Evolutionary conservation across 2,329 filamentous ascomycete species (phyloP).

Genomic region (Talaromyces sp.): DNA sequence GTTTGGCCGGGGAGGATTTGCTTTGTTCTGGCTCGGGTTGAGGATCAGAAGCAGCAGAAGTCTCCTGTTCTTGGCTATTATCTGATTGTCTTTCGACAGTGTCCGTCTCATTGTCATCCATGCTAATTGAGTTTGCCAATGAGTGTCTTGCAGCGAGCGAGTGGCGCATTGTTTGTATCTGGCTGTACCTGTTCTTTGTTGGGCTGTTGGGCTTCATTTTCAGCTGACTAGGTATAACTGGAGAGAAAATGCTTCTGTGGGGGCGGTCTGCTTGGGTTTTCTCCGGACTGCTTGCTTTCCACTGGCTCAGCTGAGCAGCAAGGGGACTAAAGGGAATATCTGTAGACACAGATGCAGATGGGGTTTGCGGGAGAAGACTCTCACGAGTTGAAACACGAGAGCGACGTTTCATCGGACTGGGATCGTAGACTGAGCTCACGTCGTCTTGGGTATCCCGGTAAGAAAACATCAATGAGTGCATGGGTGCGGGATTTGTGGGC

Average conservation of each 20-base stretch:
- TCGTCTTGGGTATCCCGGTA: constrained; percentile 16
- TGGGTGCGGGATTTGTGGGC: constrained; percentile 7
- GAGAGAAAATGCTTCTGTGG: constrained; percentile 22
- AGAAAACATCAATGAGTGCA: constrained; percentile 7
- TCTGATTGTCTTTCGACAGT: constrained; percentile 11
- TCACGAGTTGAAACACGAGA: constrained; percentile 6
- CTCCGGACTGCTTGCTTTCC: constrained; percentile 57
- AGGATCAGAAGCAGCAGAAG: neutral
- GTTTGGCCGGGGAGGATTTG: neutral
- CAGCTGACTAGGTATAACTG: constrained; percentile 7
- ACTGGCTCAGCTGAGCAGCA: constrained; percentile 55
- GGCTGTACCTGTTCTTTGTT: constrained; percentile 6
- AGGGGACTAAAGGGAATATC: constrained; percentile 58
- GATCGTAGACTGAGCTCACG: constrained; percentile 24
- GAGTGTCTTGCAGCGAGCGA: constrained; percentile 21
- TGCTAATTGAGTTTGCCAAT: constrained; percentile 7
- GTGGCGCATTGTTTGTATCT: constrained; percentile 17
- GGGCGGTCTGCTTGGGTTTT: constrained; percentile 18
- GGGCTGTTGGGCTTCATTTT: neutral
- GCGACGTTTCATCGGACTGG: constrained; percentile 13
- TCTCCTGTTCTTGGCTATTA: constrained; percentile 3
- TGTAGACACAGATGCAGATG: constrained; percentile 6
- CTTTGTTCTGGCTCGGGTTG: neutral
- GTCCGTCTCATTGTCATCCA: constrained; percentile 9
- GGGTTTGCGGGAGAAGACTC: constrained; percentile 5